Base-by-base conservation (phyloP, 257 asterid species). In the Nicotiana knightiana region DNA sequence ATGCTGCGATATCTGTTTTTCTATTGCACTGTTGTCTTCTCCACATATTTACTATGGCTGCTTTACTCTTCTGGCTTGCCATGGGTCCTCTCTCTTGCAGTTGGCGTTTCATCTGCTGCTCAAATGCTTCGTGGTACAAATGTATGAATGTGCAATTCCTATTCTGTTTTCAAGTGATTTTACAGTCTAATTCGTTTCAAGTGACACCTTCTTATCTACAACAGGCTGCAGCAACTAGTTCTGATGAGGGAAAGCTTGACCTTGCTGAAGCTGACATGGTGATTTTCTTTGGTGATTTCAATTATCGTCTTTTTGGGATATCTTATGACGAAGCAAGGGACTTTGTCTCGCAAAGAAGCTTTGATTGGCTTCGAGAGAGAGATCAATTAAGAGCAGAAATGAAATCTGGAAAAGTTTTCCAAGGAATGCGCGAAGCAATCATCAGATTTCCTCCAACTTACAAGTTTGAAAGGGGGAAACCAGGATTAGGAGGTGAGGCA, bases 261-360 rank as follows among this genome's bases (percentile, higher is more conserved):
- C 95, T 96, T 58, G 94, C 98, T 81, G 98, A 94, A 77, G 97
- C 99, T 51, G 99, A 96, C 84, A 77, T 96, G 92, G 89, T 96
- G 39, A 81, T 94, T 82, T 92, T 94, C 85, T 87, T 83, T 51
- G 99, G 99, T n/a, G 99, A 96, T 87, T 96, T 93, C 67, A 94
- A 96, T 77, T 96, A 96, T 85, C 96, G 99, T 21, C 94, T 96
- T 67, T 94, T 92, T 77, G 99, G 98, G 26, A 94, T 96, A 91
- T 87, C 99, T 2, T 96, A 94, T 28, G 99, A 94, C 61, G 99
- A 96, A 88, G 99, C 98, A 28, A 91, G 99, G 85, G 98, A 96
- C 83, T 92, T 96, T 46, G 97, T 96, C 26, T 96, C 98, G 16
- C 98, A 96, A 76, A 91, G 99, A 89, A 88, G 94, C 89, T 94